These are phyloP conservation scores for Austropuccinia psidii DNA, from an alignment of 1,284 basidiomycete genomes.

Conservation along the genomic window DNA sequence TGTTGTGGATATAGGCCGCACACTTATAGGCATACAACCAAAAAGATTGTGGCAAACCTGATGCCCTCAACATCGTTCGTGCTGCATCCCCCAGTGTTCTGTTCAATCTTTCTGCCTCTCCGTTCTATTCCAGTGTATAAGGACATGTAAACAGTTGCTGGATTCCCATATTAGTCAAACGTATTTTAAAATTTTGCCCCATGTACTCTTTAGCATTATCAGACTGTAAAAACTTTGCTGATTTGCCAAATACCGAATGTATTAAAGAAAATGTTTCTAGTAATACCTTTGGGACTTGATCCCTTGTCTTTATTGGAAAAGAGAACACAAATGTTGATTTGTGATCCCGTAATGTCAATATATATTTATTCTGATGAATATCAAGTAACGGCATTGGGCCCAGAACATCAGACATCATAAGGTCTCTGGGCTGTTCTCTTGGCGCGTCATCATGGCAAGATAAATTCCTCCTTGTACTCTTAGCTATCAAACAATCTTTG, in stretches of 20 bases:
- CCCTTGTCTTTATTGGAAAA: neutral
- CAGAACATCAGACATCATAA: neutral
- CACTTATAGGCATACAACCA: neutral
- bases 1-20: neutral
- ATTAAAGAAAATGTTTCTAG: neutral
- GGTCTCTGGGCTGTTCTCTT: neutral
- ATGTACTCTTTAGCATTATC: neutral
- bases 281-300: neutral
- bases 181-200: neutral
- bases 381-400: neutral
- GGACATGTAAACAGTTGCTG: neutral
- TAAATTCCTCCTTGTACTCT: neutral
- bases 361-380: neutral
- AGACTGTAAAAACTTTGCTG: neutral
- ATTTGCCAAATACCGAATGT: neutral
- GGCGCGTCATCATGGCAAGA: neutral
- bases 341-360: neutral
- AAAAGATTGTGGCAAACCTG: neutral
- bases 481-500: neutral
- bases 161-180: neutral
- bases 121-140: constrained; percentile 9
- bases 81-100: constrained; percentile 3
- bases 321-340: neutral
- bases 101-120: neutral
- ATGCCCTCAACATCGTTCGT: neutral